These are phyloP conservation scores for Fagopyrum tataricum DNA, from an alignment of 148 eudicot genomes.

Conservation along the genomic window DNA sequence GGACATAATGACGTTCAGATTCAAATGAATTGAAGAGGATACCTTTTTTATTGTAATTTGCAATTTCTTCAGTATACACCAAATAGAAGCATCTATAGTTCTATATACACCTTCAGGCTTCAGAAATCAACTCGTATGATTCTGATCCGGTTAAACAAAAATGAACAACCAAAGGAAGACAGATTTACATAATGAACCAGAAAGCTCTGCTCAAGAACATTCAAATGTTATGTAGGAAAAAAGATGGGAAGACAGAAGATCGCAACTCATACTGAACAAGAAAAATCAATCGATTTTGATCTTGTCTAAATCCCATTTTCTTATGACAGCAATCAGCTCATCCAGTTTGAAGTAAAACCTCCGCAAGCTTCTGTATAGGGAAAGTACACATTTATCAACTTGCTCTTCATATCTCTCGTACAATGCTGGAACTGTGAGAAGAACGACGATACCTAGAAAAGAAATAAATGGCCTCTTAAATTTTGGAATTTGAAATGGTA, in stretches of 20 bases:
- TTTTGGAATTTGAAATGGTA: not conserved
- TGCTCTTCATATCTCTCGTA: conserved; percentile 66
- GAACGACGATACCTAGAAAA: conserved; percentile 49
- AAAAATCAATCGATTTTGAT: conserved; percentile 35
- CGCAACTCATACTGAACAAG: not conserved
- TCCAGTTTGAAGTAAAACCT: conserved; percentile 34
- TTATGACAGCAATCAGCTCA: conserved; percentile 30
- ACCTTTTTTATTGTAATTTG: not conserved
- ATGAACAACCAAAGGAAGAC: conserved; percentile 6
- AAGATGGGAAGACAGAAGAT: not conserved
- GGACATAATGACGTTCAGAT: not conserved
- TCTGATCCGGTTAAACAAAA: not conserved
- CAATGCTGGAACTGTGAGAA: conserved; percentile 68
- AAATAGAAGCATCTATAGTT: not conserved
- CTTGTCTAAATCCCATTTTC: conserved; percentile 47
- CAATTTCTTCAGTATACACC: not conserved
- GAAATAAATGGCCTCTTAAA: not conserved
- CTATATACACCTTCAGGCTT: not conserved
- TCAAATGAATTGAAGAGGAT: too few relatives aligned
- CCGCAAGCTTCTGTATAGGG: conserved; percentile 13
- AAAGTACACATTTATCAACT: conserved; percentile 16
- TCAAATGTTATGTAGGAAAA: not conserved
- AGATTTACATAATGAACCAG: not conserved
- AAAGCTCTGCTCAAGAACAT: not conserved
- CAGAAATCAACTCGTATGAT: not conserved